phyloP scores from a whole-genome alignment of 139 green algal species.

The Coelastrella sp. region DNA sequence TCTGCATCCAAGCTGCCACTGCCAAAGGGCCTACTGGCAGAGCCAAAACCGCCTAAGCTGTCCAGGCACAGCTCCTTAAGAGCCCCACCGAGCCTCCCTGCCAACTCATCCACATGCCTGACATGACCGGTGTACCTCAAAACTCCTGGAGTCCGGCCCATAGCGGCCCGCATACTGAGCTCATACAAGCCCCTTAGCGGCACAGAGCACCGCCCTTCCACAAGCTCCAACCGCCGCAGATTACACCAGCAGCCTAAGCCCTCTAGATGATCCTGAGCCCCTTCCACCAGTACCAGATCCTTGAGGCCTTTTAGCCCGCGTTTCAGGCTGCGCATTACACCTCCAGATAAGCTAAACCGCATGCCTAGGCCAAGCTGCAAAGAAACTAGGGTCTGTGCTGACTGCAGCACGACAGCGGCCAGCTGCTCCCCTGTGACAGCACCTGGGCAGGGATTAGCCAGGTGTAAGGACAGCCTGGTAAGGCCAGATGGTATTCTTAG shows the following conservation, averaged over 20 bases:
- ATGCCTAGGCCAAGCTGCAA: slow-evolving; percentile 31
- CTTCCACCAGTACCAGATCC: slow-evolving; percentile 18
- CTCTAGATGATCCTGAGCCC: slow-evolving; percentile 39
- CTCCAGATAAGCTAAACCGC: slow-evolving; percentile 40
- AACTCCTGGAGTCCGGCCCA: slow-evolving; percentile 27
- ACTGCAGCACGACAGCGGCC: not conserved
- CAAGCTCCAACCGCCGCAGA: slow-evolving; percentile 8
- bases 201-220: slow-evolving; percentile 30
- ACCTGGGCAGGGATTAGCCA: slow-evolving; percentile 35
- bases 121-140: slow-evolving; percentile 25
- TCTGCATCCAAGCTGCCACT: not conserved
- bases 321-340: slow-evolving; percentile 37
- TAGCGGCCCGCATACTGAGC: slow-evolving; percentile 34
- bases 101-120: slow-evolving; percentile 33
- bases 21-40: not conserved
- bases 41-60: slow-evolving; percentile 19
- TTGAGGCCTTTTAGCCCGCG: slow-evolving; percentile 14
- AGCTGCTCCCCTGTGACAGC: slow-evolving; percentile 11
- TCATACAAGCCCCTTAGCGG: slow-evolving; percentile 31
- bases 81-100: slow-evolving; percentile 17
- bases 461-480: slow-evolving; percentile 11
- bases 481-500: not conserved
- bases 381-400: not conserved
- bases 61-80: slow-evolving; percentile 36
- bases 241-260: slow-evolving; percentile 46